Conservation (phyloP, 768 basidiomycete genomes). For the Naganishia kalamii region DNA sequence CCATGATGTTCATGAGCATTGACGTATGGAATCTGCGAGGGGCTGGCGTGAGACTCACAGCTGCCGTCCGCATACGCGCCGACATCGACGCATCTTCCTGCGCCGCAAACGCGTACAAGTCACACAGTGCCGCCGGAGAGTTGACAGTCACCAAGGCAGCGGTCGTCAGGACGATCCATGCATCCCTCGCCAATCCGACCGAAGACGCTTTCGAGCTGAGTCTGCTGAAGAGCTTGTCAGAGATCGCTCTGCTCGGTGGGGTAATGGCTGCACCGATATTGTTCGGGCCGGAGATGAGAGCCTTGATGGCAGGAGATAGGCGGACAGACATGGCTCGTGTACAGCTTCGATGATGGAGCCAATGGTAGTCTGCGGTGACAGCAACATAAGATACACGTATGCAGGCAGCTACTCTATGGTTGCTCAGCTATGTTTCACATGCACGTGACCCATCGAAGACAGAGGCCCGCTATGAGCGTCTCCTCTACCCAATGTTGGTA, state of each 20-base stretch:
- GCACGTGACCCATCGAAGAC: too few relatives aligned
- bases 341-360: constrained; percentile 30
- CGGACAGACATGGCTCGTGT: constrained; percentile 31
- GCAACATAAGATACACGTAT: background rate
- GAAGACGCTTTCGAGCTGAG: constrained; percentile 28
- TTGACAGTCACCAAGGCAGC: constrained; percentile 78
- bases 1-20: background rate
- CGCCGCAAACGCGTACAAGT: constrained; percentile 73
- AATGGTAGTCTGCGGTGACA: constrained; percentile 55
- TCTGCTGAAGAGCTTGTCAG: constrained; percentile 45
- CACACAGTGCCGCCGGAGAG: constrained; percentile 68
- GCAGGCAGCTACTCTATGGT: too few relatives aligned
- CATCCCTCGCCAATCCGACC: constrained; percentile 25
- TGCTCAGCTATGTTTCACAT: too few relatives aligned
- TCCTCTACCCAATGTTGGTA: too few relatives aligned
- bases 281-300: constrained; percentile 38
- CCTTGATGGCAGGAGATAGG: constrained; percentile 62
- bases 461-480: too few relatives aligned
- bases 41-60: constrained; percentile 37
- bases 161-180: constrained; percentile 53
- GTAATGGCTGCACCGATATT: constrained; percentile 56
- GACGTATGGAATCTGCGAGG: background rate
- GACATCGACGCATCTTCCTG: constrained; percentile 48
- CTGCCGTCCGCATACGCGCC: constrained; percentile 65
- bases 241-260: constrained; percentile 60